Evolutionary conservation across 148 eudicot genomes (phyloP).

Genomic region (Cornus controversa): DNA sequence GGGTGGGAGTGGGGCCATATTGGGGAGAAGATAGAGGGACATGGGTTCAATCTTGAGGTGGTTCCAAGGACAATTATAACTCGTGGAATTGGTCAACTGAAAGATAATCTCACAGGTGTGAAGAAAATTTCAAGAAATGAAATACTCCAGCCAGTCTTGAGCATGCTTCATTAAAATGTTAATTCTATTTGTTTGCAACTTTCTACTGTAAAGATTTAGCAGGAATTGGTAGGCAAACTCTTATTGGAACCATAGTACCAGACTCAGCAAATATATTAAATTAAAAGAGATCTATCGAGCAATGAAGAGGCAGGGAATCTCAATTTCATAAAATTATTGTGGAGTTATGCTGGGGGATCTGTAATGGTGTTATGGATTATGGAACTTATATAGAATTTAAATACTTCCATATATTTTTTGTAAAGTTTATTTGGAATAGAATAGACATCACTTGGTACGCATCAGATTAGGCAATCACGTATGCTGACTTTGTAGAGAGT

Average conservation of each 20-base stretch:
- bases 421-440: neutral
- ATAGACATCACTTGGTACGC: too few relatives aligned
- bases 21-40: too few relatives aligned
- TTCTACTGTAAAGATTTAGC: neutral
- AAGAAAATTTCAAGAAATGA: neutral
- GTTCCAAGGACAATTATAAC: too few relatives aligned
- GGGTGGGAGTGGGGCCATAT: too few relatives aligned
- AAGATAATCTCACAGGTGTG: neutral
- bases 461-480: too few relatives aligned
- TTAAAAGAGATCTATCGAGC: neutral
- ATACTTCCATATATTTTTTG: neutral
- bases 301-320: neutral
- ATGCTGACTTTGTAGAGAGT: too few relatives aligned
- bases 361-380: neutral
- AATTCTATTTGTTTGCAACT: neutral
- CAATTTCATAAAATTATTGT: too few relatives aligned
- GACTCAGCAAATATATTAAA: neutral
- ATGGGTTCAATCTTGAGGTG: too few relatives aligned
- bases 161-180: neutral
- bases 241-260: neutral
- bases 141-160: neutral
- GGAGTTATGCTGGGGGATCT: neutral
- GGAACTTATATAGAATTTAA: neutral
- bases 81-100: neutral
- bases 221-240: neutral